Evolutionary conservation across 2,329 filamentous ascomycete species (phyloP).

Genomic region (Arthrobotrys entomopaga): DNA sequence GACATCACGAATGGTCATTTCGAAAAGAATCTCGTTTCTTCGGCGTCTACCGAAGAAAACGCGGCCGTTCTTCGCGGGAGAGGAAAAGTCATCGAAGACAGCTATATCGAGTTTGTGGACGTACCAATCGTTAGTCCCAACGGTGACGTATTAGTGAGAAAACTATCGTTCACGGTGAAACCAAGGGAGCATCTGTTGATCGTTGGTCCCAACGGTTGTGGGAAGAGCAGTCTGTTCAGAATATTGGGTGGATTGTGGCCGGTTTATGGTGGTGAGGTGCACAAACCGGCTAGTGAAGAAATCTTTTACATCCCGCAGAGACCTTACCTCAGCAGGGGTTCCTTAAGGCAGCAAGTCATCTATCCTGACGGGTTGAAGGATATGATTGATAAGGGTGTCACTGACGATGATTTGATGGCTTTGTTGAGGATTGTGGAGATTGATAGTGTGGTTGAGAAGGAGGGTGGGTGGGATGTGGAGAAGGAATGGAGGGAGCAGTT

Average conservation of each 20-base stretch:
- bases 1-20: constrained; percentile 91
- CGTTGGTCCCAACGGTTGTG: constrained; percentile 95
- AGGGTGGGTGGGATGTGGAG: constrained; percentile 88
- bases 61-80: constrained; percentile 83
- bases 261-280: constrained; percentile 91
- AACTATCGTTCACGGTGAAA: constrained; percentile 85
- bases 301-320: constrained; percentile 99
- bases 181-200: constrained; percentile 92
- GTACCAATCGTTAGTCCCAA: constrained; percentile 98
- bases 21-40: constrained; percentile 95
- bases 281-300: constrained; percentile 88
- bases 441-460: constrained; percentile 80
- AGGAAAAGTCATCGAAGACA: constrained; percentile 82
- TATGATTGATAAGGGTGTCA: constrained; percentile 85
- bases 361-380: constrained; percentile 90
- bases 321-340: constrained; percentile 89
- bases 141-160: constrained; percentile 87
- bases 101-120: constrained; percentile 83
- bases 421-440: constrained; percentile 85
- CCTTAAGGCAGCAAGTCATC: constrained; percentile 94
- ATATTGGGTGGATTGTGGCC: constrained; percentile 97
- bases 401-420: constrained; percentile 79
- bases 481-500: constrained; percentile 97
- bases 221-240: constrained; percentile 94
- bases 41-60: constrained; percentile 82